phyloP scores from a whole-genome alignment of 257 asterid genomes.

The Solanum clarkiae region DNA sequence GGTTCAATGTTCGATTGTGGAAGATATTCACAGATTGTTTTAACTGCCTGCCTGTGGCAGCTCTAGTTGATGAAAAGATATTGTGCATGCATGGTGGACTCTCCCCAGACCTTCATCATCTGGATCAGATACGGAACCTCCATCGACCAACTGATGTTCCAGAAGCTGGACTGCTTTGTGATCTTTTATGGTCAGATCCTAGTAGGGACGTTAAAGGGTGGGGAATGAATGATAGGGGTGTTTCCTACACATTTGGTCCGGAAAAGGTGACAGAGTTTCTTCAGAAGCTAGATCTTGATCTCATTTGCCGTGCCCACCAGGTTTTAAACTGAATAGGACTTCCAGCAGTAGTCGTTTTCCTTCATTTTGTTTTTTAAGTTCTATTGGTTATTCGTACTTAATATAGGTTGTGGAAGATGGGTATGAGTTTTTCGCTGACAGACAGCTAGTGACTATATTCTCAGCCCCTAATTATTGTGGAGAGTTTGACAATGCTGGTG shows the following conservation, averaged over 20 bases:
- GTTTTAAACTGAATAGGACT: slow-evolving; percentile 7
- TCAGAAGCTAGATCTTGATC: slow-evolving; percentile 63
- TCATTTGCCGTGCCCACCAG: slow-evolving; percentile 82
- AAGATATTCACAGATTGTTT: slow-evolving; percentile 65
- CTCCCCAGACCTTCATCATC: slow-evolving; percentile 50
- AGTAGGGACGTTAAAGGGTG: slow-evolving; percentile 63
- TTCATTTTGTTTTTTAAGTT: background rate
- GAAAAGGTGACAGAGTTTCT: slow-evolving; percentile 63
- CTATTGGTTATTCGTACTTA: background rate
- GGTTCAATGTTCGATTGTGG: slow-evolving; percentile 61
- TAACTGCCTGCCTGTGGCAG: slow-evolving; percentile 72
- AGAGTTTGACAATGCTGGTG: slow-evolving; percentile 75
- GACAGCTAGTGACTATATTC: slow-evolving; percentile 70
- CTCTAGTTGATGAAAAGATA: slow-evolving; percentile 66
- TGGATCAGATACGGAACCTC: slow-evolving; percentile 59
- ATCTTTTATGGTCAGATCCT: slow-evolving; percentile 75
- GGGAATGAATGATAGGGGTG: slow-evolving; percentile 73
- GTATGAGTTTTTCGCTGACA: slow-evolving; percentile 74
- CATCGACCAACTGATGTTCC: slow-evolving; percentile 69
- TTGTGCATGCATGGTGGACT: slow-evolving; percentile 88
- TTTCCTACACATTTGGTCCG: slow-evolving; percentile 60
- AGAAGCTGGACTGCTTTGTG: slow-evolving; percentile 65
- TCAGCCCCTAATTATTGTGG: slow-evolving; percentile 86
- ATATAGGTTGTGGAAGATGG: slow-evolving; percentile 75
- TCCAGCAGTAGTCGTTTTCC: background rate